Percentiles rank a stretch among this genome's conserved stretches.
Evolutionary conservation across 2,329 filamentous ascomycete species (phyloP).

Genomic region (Cladosporium sp.): DNA sequence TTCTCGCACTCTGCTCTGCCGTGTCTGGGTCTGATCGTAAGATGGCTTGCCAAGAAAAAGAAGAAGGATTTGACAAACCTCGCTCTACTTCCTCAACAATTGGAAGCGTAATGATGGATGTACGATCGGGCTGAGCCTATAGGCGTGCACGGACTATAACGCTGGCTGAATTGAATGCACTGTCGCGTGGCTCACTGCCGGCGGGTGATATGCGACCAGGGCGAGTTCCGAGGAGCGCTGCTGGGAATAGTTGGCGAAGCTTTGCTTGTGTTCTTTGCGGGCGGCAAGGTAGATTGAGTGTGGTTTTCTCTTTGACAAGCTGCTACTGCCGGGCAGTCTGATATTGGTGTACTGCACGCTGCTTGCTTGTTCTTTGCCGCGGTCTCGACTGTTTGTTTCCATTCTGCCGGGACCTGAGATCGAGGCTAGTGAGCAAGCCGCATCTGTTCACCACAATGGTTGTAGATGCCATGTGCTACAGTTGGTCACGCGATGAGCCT

Average conservation of each 20-base stretch:
- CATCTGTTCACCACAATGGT: neutral
- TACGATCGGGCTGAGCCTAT: neutral
- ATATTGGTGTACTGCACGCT: neutral
- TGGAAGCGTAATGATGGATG: neutral
- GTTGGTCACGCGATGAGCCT: neutral
- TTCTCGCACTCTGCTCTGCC: neutral
- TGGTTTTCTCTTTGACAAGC: neutral
- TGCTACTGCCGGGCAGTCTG: neutral
- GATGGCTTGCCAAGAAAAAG: neutral
- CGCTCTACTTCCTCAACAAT: neutral
- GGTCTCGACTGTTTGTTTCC: neutral
- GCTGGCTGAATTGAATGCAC: neutral
- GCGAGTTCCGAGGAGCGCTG: neutral
- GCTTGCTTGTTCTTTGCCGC: neutral
- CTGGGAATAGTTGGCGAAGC: neutral
- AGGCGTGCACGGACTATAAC: neutral
- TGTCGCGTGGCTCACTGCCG: neutral
- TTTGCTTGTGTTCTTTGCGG: constrained; percentile 2
- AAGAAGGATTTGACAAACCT: neutral
- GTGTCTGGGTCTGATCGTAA: neutral
- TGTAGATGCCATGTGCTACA: neutral
- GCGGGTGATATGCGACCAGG: constrained; percentile 5
- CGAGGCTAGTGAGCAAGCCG: neutral
- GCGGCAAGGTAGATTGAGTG: neutral
- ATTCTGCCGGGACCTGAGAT: neutral